Percentiles rank a stretch among this genome's conserved stretches.
These are phyloP conservation scores for Saccharomyces jurei DNA, from an alignment of 805 yeast species.

Conservation along the genomic window DNA sequence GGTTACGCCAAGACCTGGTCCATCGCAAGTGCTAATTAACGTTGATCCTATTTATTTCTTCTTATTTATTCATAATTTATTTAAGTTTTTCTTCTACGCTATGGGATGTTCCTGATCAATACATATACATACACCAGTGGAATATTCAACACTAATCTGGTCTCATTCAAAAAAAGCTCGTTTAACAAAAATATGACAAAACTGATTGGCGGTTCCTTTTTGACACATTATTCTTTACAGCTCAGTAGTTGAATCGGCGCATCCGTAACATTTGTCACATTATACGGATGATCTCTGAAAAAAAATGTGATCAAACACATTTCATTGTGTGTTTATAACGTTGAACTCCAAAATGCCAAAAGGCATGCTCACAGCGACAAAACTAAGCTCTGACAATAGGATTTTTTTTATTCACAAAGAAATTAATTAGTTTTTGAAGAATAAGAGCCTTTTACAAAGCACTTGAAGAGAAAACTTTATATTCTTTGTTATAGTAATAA, in stretches of 20 bases:
- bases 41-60: too few species aligned
- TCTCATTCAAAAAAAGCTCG: background rate
- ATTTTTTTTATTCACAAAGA: background rate
- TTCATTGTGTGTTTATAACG: background rate
- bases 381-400: background rate
- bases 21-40: slow-evolving; percentile 8
- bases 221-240: background rate
- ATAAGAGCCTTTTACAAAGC: background rate
- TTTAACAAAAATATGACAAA: background rate
- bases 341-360: background rate
- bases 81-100: background rate
- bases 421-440: background rate
- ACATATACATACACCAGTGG: background rate
- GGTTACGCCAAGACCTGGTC: slow-evolving; percentile 30
- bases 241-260: background rate
- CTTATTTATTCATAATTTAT: background rate
- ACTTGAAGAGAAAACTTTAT: background rate
- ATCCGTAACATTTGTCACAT: background rate
- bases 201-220: background rate
- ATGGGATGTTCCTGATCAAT: background rate
- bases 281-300: background rate
- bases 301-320: background rate
- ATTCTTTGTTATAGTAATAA: background rate
- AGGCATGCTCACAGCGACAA: background rate
- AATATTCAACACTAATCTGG: background rate